phyloP scores from a whole-genome alignment of 208 protist genomes.

The Herpetomonas samuelpessoai region DNA sequence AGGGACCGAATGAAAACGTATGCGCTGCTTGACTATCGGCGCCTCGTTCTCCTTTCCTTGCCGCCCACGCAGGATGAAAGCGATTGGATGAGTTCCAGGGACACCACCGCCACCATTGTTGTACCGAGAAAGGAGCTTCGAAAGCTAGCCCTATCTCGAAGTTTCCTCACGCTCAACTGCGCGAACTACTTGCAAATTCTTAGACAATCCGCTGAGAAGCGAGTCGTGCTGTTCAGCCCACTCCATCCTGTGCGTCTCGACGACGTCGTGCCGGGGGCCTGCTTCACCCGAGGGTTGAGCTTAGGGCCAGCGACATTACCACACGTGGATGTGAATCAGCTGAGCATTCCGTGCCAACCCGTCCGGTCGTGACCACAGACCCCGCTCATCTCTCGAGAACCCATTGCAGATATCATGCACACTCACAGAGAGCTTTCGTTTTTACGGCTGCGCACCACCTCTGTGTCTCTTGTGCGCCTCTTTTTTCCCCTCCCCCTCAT shows the following conservation, averaged over 20 bases:
- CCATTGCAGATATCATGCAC: no score
- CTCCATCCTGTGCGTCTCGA: constrained; percentile 33
- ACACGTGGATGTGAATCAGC: no score
- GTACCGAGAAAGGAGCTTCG: not conserved
- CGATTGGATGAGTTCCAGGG: not conserved
- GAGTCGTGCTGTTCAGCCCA: constrained; percentile 32
- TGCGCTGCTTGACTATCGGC: constrained; percentile 37
- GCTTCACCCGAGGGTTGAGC: no score
- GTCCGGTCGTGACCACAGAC: no score
- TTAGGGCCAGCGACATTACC: no score
- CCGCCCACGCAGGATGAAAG: not conserved
- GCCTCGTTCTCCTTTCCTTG: constrained; percentile 13
- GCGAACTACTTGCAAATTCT: constrained; percentile 61
- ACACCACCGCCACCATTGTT: not conserved
- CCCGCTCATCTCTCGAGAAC: no score
- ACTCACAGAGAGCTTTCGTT: no score
- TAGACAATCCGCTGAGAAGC: constrained; percentile 9
- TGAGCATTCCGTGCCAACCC: no score
- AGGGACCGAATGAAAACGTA: constrained; percentile 40
- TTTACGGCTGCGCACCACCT: no score
- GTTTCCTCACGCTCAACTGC: constrained; percentile 52
- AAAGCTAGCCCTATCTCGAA: constrained; percentile 14
- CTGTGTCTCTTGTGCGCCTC: no score
- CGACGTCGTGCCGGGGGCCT: not conserved
- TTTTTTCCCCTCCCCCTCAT: no score